A percentile compares a stretch with the other conserved stretches of the same genome.
Conservation (phyloP, 139 green algal species). For the Desmodesmus armatus region DNA sequence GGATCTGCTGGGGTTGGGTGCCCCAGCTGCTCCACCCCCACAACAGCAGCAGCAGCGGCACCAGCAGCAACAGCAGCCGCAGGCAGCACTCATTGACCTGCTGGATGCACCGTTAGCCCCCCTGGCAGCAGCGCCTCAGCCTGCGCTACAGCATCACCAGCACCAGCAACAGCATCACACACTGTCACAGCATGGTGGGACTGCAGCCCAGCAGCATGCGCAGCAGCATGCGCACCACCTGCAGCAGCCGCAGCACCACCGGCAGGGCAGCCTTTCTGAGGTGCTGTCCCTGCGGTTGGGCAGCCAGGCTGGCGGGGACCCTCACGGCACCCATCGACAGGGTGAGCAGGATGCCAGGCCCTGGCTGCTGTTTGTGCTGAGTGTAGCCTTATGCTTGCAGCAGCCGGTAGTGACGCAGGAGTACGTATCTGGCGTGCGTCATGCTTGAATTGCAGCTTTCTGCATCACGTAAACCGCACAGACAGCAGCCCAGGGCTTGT, state of each 20-base stretch:
- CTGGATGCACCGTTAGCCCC: too few relatives aligned
- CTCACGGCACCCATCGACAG: too few relatives aligned
- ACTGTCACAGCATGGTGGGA: not conserved
- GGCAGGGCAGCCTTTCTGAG: not conserved
- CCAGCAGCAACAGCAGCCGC: not conserved
- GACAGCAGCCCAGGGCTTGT: too few relatives aligned
- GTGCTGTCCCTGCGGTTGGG: slow-evolving; percentile 10
- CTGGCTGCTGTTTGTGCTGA: not conserved
- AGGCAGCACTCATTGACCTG: not conserved
- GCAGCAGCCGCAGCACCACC: slow-evolving; percentile 10
- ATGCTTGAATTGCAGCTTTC: not conserved
- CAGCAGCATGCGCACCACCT: too few relatives aligned
- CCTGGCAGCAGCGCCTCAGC: not conserved
- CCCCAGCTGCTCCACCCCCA: not conserved
- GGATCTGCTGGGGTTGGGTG: not conserved
- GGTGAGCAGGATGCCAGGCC: not conserved
- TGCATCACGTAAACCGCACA: too few relatives aligned
- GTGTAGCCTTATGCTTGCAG: not conserved
- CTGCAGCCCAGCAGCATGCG: not conserved
- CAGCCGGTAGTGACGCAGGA: too few relatives aligned
- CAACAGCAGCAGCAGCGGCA: not conserved
- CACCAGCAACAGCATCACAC: not conserved
- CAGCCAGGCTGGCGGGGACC: too few relatives aligned
- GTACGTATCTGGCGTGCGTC: not conserved
- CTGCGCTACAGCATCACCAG: not conserved